phyloP scores from a whole-genome alignment of 2,329 filamentous ascomycete species.

The Chaetomiaceae sp. region DNA sequence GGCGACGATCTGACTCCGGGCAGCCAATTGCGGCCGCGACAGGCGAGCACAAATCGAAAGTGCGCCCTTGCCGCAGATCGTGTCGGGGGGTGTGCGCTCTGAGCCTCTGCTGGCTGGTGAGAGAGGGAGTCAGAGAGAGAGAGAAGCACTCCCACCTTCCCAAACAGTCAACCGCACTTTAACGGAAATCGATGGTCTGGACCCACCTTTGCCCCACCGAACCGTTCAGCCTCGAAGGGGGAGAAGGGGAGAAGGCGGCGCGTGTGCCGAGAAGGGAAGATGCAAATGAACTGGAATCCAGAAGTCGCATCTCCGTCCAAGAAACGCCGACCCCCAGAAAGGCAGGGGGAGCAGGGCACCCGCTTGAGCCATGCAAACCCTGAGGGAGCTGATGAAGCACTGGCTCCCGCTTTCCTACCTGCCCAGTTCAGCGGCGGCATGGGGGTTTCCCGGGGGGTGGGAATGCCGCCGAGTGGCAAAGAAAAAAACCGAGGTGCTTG shows the following conservation, averaged over 20 bases:
- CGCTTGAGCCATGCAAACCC: not conserved
- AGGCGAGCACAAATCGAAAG: not conserved
- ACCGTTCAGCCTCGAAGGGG: constrained; percentile 14
- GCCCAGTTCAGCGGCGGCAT: constrained; percentile 17
- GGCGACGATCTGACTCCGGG: constrained; percentile 13
- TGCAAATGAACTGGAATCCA: not conserved
- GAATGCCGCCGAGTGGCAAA: constrained; percentile 15
- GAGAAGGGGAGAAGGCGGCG: not conserved
- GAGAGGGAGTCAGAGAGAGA: too few species aligned
- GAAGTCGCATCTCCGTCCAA: too few species aligned
- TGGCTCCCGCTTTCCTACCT: too few species aligned
- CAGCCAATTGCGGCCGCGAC: constrained; percentile 6
- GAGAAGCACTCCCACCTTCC: constrained; percentile 19
- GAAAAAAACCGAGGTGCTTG: too few species aligned
- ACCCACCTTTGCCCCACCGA: constrained; percentile 14
- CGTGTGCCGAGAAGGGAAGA: constrained; percentile 7
- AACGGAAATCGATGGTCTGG: constrained; percentile 14
- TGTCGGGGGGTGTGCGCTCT: too few species aligned
- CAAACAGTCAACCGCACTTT: constrained; percentile 11
- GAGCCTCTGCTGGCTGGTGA: too few species aligned
- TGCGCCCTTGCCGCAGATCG: constrained; percentile 14
- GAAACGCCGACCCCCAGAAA: not conserved
- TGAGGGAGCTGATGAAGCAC: too few species aligned
- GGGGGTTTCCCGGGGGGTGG: not conserved
- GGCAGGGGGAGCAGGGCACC: not conserved